A percentile compares a stretch with the other conserved stretches of the same genome.
phyloP scores from a whole-genome alignment of 805 yeast genomes.

The Kodamaea jinghongensis region DNA sequence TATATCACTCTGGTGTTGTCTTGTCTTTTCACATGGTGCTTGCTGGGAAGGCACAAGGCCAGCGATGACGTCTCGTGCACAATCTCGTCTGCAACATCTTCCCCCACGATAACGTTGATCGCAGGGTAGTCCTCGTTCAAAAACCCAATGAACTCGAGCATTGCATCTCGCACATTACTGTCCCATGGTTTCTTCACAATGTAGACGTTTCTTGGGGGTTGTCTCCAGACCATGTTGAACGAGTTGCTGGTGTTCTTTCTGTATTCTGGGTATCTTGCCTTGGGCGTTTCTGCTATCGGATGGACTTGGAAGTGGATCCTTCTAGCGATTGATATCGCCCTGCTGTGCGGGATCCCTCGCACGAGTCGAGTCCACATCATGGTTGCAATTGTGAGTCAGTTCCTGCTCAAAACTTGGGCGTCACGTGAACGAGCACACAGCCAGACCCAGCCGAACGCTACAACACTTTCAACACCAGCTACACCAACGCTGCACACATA shows the following conservation, averaged over 20 bases:
- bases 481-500: too few species aligned
- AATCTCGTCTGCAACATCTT: slow-evolving; percentile 73
- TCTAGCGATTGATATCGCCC: background rate
- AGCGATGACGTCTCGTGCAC: slow-evolving; percentile 16
- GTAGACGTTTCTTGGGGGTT: slow-evolving; percentile 68
- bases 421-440: too few species aligned
- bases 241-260: slow-evolving; percentile 55
- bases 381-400: background rate
- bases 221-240: slow-evolving; percentile 66
- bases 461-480: too few species aligned
- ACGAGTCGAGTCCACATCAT: background rate
- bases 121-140: slow-evolving; percentile 62
- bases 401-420: too few species aligned
- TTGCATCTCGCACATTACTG: slow-evolving; percentile 57
- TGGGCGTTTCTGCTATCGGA: slow-evolving; percentile 4
- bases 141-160: slow-evolving; percentile 61
- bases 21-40: background rate
- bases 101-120: slow-evolving; percentile 73
- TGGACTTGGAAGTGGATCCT: slow-evolving; percentile 7
- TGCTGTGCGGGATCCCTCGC: too few species aligned
- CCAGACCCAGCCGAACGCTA: too few species aligned
- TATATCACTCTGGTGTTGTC: slow-evolving; percentile 28
- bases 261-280: slow-evolving; percentile 46
- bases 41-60: slow-evolving; percentile 5
- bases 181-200: slow-evolving; percentile 87